These are phyloP conservation scores for Clarireedia paspali DNA, from an alignment of 2,329 filamentous ascomycete species.

Conservation along the genomic window DNA sequence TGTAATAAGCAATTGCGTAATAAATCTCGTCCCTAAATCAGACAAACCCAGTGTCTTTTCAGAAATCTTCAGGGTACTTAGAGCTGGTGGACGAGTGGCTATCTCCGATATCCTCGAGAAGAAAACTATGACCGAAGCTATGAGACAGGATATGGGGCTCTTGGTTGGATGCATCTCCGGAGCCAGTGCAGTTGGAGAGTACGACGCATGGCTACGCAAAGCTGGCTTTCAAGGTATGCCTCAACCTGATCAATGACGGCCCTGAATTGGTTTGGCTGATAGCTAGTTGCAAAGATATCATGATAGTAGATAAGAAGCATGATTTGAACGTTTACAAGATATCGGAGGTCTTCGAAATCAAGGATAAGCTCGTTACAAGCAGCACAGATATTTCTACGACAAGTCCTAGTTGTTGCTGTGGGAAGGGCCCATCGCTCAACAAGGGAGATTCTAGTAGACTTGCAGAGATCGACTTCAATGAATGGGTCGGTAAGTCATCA, in stretches of 20 bases:
- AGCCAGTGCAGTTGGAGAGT: conserved; percentile 43
- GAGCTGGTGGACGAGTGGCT: conserved; percentile 48
- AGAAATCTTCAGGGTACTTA: conserved; percentile 51
- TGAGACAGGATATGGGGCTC: conserved; percentile 42
- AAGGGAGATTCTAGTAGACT: neutral
- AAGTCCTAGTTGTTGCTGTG: conserved; percentile 5
- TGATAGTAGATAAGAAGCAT: conserved; percentile 37
- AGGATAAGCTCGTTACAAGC: conserved; percentile 4
- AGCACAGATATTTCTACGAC: conserved; percentile 6
- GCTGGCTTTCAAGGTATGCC: conserved; percentile 42
- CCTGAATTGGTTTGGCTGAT: neutral
- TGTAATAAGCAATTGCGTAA: conserved; percentile 56
- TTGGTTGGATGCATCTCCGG: conserved; percentile 56
- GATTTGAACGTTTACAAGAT: conserved; percentile 40
- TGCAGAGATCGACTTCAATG: conserved; percentile 36
- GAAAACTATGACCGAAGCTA: conserved; percentile 38
- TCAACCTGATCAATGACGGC: no score
- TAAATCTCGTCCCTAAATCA: conserved; percentile 47
- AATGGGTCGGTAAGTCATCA: conserved; percentile 31
- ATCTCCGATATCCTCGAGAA: conserved; percentile 52
- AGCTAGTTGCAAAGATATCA: conserved; percentile 29
- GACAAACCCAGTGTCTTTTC: conserved; percentile 48
- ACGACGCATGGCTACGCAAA: conserved; percentile 41
- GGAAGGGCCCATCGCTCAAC: conserved; percentile 11
- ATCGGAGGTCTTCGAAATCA: conserved; percentile 18